Evolutionary conservation across 139 green algal genomes (phyloP).

Genomic region (Chlorella ohadii): DNA sequence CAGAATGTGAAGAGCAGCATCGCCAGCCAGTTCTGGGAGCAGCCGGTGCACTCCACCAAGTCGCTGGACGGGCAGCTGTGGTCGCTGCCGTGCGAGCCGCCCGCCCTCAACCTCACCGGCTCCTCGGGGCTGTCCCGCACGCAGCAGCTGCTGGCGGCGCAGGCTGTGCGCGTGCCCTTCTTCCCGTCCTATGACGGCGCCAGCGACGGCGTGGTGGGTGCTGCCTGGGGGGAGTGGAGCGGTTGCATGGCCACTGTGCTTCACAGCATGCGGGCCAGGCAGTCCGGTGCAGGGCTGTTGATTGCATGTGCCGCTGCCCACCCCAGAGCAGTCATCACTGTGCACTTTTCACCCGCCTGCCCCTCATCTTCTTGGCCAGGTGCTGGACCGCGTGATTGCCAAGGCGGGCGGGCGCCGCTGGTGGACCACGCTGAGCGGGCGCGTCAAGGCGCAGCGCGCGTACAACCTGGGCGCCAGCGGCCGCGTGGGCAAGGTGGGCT

Average conservation of each 20-base stretch:
- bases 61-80: constrained; percentile 58
- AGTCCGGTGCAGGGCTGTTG: too few relatives aligned
- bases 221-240: not conserved
- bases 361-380: constrained; percentile 48
- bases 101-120: constrained; percentile 54
- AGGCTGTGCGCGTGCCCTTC: constrained; percentile 64
- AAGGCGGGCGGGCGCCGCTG: constrained; percentile 57
- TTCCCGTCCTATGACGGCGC: constrained; percentile 62
- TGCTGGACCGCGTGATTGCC: constrained; percentile 75
- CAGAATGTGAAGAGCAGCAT: constrained; percentile 58
- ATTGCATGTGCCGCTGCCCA: too few relatives aligned
- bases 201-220: constrained; percentile 69
- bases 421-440: constrained; percentile 69
- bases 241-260: not conserved
- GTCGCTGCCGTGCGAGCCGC: constrained; percentile 65
- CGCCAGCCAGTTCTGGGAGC: constrained; percentile 76
- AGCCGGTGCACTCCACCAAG: constrained; percentile 41
- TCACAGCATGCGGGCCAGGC: not conserved
- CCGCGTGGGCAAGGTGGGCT: not conserved
- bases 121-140: constrained; percentile 66
- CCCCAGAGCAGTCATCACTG: too few relatives aligned
- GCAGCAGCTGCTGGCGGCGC: constrained; percentile 74
- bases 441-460: constrained; percentile 57
- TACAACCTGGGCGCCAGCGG: constrained; percentile 22
- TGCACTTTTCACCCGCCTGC: too few relatives aligned